Evolutionary conservation across 2,329 filamentous ascomycete species (phyloP).

Genomic region (Ascochyta fabae): DNA sequence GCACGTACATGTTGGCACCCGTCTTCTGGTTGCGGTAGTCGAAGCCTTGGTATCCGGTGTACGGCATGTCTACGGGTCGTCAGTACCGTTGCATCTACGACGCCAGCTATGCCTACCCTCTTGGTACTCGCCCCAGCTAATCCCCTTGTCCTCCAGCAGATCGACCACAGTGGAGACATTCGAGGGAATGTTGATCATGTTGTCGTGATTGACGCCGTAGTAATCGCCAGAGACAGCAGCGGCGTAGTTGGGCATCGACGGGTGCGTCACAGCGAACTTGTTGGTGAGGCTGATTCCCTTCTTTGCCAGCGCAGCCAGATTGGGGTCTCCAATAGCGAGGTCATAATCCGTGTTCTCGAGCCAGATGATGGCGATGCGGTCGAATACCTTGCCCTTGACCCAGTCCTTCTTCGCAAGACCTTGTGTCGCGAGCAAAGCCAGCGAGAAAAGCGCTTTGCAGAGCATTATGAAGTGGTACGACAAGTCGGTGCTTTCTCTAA

Average conservation of each 20-base stretch:
- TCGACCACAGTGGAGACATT: constrained; percentile 52
- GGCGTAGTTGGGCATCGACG: constrained; percentile 78
- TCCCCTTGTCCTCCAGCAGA: constrained; percentile 51
- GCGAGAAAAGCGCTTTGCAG: constrained; percentile 16
- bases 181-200: constrained; percentile 58
- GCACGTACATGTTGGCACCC: constrained; percentile 76
- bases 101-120: constrained; percentile 51
- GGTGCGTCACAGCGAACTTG: constrained; percentile 67
- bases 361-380: constrained; percentile 76
- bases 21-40: constrained; percentile 67
- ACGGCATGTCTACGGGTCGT: constrained; percentile 66
- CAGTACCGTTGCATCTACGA: background rate
- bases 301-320: constrained; percentile 63
- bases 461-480: constrained; percentile 6
- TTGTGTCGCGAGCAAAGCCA: constrained; percentile 21
- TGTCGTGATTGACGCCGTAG: constrained; percentile 74
- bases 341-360: constrained; percentile 77
- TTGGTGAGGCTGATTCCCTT: constrained; percentile 67
- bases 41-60: constrained; percentile 71
- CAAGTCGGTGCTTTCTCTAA: background rate
- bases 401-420: constrained; percentile 54
- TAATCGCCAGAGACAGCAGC: constrained; percentile 73
- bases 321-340: constrained; percentile 68
- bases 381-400: constrained; percentile 74
- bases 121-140: constrained; percentile 69